Percentiles rank a stretch among this genome's conserved stretches.
phyloP scores from a whole-genome alignment of 2,329 filamentous ascomycete genomes.

The Grosmannia huntii region DNA sequence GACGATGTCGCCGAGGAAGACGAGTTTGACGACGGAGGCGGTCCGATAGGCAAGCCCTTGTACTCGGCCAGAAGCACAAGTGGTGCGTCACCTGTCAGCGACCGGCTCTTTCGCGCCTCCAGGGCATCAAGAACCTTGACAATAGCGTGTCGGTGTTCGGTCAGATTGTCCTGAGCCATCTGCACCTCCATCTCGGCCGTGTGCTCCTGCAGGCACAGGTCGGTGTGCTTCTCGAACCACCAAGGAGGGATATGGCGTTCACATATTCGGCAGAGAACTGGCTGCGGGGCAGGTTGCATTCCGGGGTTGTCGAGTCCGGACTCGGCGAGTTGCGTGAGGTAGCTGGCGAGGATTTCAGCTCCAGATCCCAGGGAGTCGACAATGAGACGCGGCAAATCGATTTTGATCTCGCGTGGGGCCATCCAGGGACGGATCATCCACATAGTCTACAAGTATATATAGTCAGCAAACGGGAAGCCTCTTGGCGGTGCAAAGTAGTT shows the following conservation, averaged over 20 bases:
- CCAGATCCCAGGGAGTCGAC: slow-evolving; percentile 91
- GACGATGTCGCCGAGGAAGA: slow-evolving; percentile 35
- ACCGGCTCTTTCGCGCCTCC: slow-evolving; percentile 62
- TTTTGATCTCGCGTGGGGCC: slow-evolving; percentile 81
- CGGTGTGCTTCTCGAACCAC: slow-evolving; percentile 99
- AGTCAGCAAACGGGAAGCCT: neutral
- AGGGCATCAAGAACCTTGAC: slow-evolving; percentile 90
- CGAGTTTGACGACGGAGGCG: slow-evolving; percentile 50
- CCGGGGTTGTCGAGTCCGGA: slow-evolving; percentile 62
- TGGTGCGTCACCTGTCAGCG: slow-evolving; percentile 39
- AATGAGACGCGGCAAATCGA: slow-evolving; percentile 78
- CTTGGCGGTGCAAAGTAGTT: neutral
- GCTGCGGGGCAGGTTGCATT: slow-evolving; percentile 66
- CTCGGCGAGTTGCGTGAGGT: slow-evolving; percentile 82
- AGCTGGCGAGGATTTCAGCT: slow-evolving; percentile 86
- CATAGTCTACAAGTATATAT: slow-evolving; percentile 58
- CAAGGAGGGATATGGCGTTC: slow-evolving; percentile 94
- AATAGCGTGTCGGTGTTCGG: slow-evolving; percentile 86
- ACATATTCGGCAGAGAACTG: slow-evolving; percentile 90
- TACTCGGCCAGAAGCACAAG: slow-evolving; percentile 58
- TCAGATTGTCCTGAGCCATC: slow-evolving; percentile 81
- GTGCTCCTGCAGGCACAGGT: slow-evolving; percentile 90
- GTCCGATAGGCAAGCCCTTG: slow-evolving; percentile 76
- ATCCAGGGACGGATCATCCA: slow-evolving; percentile 98
- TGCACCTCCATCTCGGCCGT: slow-evolving; percentile 96